Evolutionary conservation across 2,329 filamentous ascomycete genomes (phyloP).

Genomic region (Cordyceps cateniannulata): DNA sequence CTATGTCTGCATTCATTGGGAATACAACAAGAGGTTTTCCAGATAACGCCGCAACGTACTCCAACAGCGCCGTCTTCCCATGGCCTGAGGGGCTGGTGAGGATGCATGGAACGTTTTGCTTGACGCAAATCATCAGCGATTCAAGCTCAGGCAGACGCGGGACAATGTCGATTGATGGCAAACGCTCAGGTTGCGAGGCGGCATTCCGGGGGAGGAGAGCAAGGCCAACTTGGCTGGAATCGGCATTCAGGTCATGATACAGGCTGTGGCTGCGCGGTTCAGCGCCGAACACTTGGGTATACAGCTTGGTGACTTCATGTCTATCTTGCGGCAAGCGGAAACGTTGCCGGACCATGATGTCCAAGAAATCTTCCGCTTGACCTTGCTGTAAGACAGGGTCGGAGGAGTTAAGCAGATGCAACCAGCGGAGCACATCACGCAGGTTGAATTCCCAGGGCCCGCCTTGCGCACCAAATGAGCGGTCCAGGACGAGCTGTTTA

Average conservation of each 20-base stretch:
- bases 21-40: conserved; percentile 76
- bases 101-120: conserved; percentile 83
- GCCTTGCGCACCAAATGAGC: conserved; percentile 53
- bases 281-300: conserved; percentile 54
- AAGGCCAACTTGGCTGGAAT: conserved; percentile 71
- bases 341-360: conserved; percentile 77
- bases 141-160: conserved; percentile 68
- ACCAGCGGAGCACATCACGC: conserved; percentile 82
- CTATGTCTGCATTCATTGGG: conserved; percentile 88
- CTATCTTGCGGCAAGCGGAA: conserved; percentile 72
- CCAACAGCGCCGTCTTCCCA: conserved; percentile 77
- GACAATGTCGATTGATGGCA: conserved; percentile 45
- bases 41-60: conserved; percentile 70
- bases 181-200: conserved; percentile 42
- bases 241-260: conserved; percentile 61
- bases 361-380: conserved; percentile 65
- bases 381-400: conserved; percentile 56
- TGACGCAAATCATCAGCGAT: conserved; percentile 78
- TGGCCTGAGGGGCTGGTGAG: conserved; percentile 78
- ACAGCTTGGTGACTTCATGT: conserved; percentile 57
- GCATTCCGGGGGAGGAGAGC: conserved; percentile 60
- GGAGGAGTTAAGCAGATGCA: conserved; percentile 52
- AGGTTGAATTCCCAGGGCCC: conserved; percentile 96
- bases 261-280: conserved; percentile 54
- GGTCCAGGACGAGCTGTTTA: conserved; percentile 55